Percentiles rank a stretch among this genome's conserved stretches.
Conservation (phyloP, 2,329 filamentous ascomycete genomes). For the Diaporthe aspalathi region DNA sequence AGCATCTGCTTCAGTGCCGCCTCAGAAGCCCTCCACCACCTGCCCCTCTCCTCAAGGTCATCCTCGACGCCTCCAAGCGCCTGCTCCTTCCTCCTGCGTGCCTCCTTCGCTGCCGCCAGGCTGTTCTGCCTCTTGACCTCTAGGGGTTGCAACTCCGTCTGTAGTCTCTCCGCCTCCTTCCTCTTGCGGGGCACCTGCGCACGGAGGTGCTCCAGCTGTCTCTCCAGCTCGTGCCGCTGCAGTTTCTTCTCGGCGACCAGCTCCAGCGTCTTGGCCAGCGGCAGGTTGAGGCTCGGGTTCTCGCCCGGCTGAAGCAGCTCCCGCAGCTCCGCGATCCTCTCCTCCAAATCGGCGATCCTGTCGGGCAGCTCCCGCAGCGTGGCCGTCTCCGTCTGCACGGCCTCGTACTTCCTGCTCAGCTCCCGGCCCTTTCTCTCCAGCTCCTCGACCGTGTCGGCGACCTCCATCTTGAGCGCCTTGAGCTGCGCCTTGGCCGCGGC, state of each 20-base stretch:
- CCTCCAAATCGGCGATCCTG: slow-evolving; percentile 61
- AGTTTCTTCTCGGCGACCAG: slow-evolving; percentile 63
- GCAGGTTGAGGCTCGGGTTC: slow-evolving; percentile 63
- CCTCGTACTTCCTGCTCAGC: slow-evolving; percentile 66
- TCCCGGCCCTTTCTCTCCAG: slow-evolving; percentile 74
- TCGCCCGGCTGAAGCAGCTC: slow-evolving; percentile 51
- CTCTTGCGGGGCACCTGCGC: slow-evolving; percentile 72
- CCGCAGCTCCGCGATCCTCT: slow-evolving; percentile 58
- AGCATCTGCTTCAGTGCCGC: slow-evolving; percentile 71
- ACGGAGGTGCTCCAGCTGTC: slow-evolving; percentile 72
- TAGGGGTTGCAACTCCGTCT: slow-evolving; percentile 74
- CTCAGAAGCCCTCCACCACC: slow-evolving; percentile 81
- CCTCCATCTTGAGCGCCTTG: slow-evolving; percentile 83
- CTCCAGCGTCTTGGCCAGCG: slow-evolving; percentile 66
- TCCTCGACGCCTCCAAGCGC: slow-evolving; percentile 75
- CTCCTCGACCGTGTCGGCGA: slow-evolving; percentile 77
- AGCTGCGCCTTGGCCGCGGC: slow-evolving; percentile 79
- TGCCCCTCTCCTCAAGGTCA: slow-evolving; percentile 79
- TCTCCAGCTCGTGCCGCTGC: slow-evolving; percentile 67
- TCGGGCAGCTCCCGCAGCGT: slow-evolving; percentile 63
- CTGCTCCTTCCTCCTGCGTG: slow-evolving; percentile 74
- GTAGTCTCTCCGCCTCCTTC: slow-evolving; percentile 74
- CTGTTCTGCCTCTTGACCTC: slow-evolving; percentile 75
- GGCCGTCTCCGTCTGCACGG: slow-evolving; percentile 60
- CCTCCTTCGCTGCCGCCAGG: slow-evolving; percentile 76